These are phyloP conservation scores for Aspergillus clavatus DNA, from an alignment of 2,329 filamentous ascomycete species.

Conservation along the genomic window DNA sequence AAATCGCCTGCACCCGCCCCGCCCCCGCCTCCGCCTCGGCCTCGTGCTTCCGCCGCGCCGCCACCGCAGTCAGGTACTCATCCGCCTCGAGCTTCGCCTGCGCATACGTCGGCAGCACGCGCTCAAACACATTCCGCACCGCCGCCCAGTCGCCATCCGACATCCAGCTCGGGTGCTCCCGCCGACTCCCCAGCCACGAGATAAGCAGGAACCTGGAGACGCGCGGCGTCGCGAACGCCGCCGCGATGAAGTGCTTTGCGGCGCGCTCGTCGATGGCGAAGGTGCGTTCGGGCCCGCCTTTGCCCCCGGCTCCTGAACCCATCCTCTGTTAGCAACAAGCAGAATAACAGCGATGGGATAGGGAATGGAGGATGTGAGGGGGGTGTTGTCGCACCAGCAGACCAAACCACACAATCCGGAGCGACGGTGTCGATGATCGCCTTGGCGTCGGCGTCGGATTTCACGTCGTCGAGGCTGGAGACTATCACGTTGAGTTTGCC, in stretches of 20 bases:
- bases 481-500: constrained; percentile 66
- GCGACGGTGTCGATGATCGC: constrained; percentile 49
- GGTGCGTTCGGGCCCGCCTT: constrained; percentile 48
- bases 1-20: constrained; percentile 45
- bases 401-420: constrained; percentile 46
- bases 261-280: constrained; percentile 51
- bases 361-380: constrained; percentile 1
- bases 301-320: constrained; percentile 49
- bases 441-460: constrained; percentile 57
- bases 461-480: constrained; percentile 66
- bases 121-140: constrained; percentile 45
- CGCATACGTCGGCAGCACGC: constrained; percentile 48
- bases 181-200: constrained; percentile 50
- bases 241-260: constrained; percentile 51
- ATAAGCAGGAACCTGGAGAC: constrained; percentile 54
- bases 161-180: constrained; percentile 48
- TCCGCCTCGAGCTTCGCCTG: constrained; percentile 54
- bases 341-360: too few relatives aligned
- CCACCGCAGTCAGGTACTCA: constrained; percentile 49
- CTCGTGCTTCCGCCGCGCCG: constrained; percentile 30
- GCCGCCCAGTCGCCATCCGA: constrained; percentile 44
- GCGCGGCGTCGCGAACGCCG: constrained; percentile 41
- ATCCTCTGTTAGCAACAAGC: constrained; percentile 1
- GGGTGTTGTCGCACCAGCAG: constrained; percentile 41
- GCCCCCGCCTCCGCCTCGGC: constrained; percentile 10